phyloP scores from a whole-genome alignment of 495 filamentous ascomycete species.

The Aspergillus olivimuriae region DNA sequence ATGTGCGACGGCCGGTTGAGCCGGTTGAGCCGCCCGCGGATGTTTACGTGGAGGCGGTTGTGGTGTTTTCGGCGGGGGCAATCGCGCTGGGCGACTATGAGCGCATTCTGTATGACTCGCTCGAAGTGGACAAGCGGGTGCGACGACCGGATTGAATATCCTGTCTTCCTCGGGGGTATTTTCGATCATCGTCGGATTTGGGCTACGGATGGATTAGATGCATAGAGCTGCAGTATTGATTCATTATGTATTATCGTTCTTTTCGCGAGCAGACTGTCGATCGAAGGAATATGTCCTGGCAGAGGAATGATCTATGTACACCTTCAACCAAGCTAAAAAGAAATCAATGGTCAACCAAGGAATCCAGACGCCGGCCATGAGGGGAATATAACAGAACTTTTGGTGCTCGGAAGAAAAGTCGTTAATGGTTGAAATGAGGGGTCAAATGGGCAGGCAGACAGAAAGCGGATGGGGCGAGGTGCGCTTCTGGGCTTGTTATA shows the following conservation, averaged over 20 bases:
- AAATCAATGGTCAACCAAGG: background rate
- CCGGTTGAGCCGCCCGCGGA: constrained; percentile 2
- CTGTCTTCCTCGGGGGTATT: background rate
- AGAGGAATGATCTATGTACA: background rate
- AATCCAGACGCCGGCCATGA: background rate
- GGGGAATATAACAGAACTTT: constrained; percentile 5
- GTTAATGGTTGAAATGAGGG: background rate
- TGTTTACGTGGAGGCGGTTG: constrained; percentile 54
- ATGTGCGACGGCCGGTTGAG: constrained; percentile 42
- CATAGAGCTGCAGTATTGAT: background rate
- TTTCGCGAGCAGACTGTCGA: background rate
- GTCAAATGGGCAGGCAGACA: background rate
- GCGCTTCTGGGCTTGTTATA: no score
- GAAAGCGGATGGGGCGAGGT: no score
- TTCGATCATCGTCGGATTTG: background rate
- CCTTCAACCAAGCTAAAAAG: background rate
- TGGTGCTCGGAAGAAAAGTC: background rate
- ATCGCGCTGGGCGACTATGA: constrained; percentile 62
- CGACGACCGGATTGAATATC: constrained; percentile 7
- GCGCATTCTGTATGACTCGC: constrained; percentile 28
- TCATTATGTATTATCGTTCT: constrained; percentile 9
- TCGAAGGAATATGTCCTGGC: no score
- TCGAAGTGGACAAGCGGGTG: constrained; percentile 28
- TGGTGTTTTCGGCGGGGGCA: constrained; percentile 60
- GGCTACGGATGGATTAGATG: background rate